A percentile compares a stretch with the other conserved stretches of the same genome.
phyloP scores from a whole-genome alignment of 169 alveolate genomes.

The Amoebophrya sp. region DNA sequence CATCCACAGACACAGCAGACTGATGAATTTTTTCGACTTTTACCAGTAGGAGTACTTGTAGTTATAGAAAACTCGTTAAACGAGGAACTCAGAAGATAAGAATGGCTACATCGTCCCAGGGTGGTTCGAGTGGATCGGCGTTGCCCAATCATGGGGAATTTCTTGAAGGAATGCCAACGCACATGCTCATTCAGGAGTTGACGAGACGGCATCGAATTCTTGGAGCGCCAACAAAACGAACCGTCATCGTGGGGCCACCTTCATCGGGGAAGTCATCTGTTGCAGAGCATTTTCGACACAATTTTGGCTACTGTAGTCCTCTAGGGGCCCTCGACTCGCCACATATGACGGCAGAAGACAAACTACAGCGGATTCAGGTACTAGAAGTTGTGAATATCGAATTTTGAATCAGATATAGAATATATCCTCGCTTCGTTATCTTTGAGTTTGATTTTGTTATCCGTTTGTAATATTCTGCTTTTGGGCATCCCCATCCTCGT shows the following conservation, averaged over 20 bases:
- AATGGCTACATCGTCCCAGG: too few relatives aligned
- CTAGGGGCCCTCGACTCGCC: too few relatives aligned
- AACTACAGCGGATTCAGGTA: not conserved
- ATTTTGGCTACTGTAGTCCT: not conserved
- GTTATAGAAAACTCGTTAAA: too few relatives aligned
- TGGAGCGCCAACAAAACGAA: not conserved
- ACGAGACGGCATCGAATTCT: conserved; percentile 6
- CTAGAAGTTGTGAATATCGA: too few relatives aligned
- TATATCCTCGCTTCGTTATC: not conserved
- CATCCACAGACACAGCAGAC: too few relatives aligned
- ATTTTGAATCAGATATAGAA: not conserved
- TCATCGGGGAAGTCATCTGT: not conserved
- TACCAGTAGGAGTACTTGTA: too few relatives aligned
- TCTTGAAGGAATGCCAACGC: not conserved
- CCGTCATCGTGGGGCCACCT: not conserved
- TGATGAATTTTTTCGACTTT: too few relatives aligned
- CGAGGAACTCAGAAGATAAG: too few relatives aligned
- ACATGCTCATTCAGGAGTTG: not conserved
- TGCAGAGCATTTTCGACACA: not conserved
- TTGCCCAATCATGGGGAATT: not conserved
- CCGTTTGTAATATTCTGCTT: too few relatives aligned
- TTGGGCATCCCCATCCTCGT: too few relatives aligned
- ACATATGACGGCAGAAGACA: not conserved
- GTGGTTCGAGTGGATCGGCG: too few relatives aligned
- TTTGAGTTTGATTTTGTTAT: too few relatives aligned